A percentile compares a stretch with the other conserved stretches of the same genome.
These are phyloP conservation scores for Saccharomyces hybrid DNA, from an alignment of 1,139 yeast species.

Conservation along the genomic window DNA sequence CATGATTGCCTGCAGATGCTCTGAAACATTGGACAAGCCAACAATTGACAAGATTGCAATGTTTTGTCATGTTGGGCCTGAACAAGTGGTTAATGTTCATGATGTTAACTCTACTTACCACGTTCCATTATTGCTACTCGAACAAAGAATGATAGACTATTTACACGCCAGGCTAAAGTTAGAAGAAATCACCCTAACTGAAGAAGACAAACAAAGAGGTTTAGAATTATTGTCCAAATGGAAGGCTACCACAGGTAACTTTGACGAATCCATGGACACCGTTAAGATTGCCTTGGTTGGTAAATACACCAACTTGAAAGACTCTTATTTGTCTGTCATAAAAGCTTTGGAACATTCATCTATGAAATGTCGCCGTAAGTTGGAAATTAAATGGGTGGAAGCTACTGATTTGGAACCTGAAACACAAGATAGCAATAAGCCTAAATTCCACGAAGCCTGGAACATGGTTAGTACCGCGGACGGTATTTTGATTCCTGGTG, in stretches of 20 bases:
- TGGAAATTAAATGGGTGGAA: conserved; percentile 93
- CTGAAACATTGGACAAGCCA: conserved; percentile 68
- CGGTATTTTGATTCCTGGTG: conserved; percentile 97
- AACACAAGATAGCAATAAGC: conserved; percentile 54
- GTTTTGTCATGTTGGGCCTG: conserved; percentile 98
- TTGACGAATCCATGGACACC: conserved; percentile 74
- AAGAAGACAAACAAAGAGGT: conserved; percentile 59
- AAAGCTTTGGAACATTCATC: conserved; percentile 93
- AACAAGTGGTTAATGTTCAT: conserved; percentile 93
- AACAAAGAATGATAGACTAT: conserved; percentile 76
- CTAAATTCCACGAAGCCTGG: conserved; percentile 92
- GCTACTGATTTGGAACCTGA: conserved; percentile 81
- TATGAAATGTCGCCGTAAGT: conserved; percentile 75
- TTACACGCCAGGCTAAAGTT: conserved; percentile 63
- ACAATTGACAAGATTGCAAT: conserved; percentile 92
- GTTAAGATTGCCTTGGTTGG: conserved; percentile 96
- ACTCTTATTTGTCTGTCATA: conserved; percentile 88
- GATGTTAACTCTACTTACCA: conserved; percentile 97
- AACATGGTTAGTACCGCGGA: conserved; percentile 88
- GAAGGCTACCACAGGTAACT: conserved; percentile 67
- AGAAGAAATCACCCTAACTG: conserved; percentile 42
- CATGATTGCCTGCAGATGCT: conserved; percentile 96
- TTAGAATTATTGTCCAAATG: conserved; percentile 63
- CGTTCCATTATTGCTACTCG: conserved; percentile 83
- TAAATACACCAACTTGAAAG: conserved; percentile 91